Evolutionary conservation across 768 basidiomycete species (phyloP), one percentile per base, ranked within the genome.

Genomic region (Podaxis pistillaris): DNA sequence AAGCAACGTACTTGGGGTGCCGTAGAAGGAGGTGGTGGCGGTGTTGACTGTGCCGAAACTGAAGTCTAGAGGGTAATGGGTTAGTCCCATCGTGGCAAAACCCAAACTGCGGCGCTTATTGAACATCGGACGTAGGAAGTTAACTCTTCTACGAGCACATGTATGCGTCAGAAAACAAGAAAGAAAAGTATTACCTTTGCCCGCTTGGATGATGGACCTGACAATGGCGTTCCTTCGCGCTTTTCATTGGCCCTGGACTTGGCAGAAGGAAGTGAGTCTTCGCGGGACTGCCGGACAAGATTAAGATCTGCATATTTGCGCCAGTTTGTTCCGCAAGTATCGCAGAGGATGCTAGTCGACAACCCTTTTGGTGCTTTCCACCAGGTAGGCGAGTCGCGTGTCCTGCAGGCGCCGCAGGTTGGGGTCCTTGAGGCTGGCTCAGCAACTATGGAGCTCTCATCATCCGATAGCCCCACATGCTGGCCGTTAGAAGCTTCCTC

Each of bases 311-410:
- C 94, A 71, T 97, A 97, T 75, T 96, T 97, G 67, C 94, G 81
- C 90, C 93, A 97, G 66, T 90, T 90, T 50, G 86, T 83, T 12
- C 94, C 94, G 69, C 94, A 97, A 30, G 74, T 80, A 51, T 96
- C 92, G 71, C 94, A 97, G 58, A 96, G 85, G 41, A 94, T 83
- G 63, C 81, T 82, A 1, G 89, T 89, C 0, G 81, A 73, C n/a
- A 96, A 81, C 22, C 90, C 91, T 70, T 92, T 92, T 2, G 94
- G 95, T 13, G 94, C 93, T 72, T 91, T 92, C 93, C 93, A 97
- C 94, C 94, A 97, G 2, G 74, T 76, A 40, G 80, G 80, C 5
- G 90, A 90, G 63, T 93, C 91, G 60, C 88, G 86, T 6, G 90
- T 91, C 54, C 90, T 81, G 72, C 94, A 97, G 2, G 92, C 91